These are phyloP conservation scores for Aphanomyces stellatus DNA, from an alignment of 352 stramenopile species.

Conservation along the genomic window DNA sequence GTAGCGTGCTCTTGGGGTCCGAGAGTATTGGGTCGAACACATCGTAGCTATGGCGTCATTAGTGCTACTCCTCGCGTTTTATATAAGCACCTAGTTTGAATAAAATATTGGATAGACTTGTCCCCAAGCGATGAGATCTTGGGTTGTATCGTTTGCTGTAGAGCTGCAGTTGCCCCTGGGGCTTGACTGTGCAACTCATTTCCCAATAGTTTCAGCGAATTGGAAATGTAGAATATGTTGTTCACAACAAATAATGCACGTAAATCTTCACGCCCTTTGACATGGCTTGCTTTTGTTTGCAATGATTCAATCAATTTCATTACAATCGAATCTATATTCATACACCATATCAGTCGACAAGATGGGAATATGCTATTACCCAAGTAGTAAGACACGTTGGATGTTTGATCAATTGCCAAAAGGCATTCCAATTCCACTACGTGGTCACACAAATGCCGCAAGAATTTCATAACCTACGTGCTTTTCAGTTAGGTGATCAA, in stretches of 20 bases:
- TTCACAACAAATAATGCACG: conserved; percentile 90
- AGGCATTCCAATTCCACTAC: conserved; percentile 46
- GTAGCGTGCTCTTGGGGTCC: conserved; percentile 78
- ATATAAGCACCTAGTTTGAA: conserved; percentile 66
- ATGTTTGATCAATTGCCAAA: conserved; percentile 34
- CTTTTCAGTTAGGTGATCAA: neutral
- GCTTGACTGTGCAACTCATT: conserved; percentile 15
- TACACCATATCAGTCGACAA: conserved; percentile 40
- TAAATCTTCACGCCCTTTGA: conserved; percentile 46
- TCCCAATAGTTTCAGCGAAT: conserved; percentile 52
- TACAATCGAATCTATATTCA: conserved; percentile 26
- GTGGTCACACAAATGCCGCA: conserved; percentile 65
- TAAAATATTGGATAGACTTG: conserved; percentile 74
- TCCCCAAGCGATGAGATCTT: conserved; percentile 77
- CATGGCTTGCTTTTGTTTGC: conserved; percentile 36
- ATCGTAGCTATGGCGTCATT: conserved; percentile 26
- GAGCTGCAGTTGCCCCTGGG: conserved; percentile 30
- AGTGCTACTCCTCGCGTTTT: conserved; percentile 31
- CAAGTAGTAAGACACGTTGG: conserved; percentile 12
- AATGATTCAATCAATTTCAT: conserved; percentile 62
- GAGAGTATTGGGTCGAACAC: conserved; percentile 51
- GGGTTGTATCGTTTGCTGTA: conserved; percentile 67
- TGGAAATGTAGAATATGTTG: conserved; percentile 88
- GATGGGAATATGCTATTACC: neutral
- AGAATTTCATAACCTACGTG: conserved; percentile 33